These are phyloP conservation scores for Grosmannia serpens DNA, from an alignment of 2,329 filamentous ascomycete species.

Conservation along the genomic window DNA sequence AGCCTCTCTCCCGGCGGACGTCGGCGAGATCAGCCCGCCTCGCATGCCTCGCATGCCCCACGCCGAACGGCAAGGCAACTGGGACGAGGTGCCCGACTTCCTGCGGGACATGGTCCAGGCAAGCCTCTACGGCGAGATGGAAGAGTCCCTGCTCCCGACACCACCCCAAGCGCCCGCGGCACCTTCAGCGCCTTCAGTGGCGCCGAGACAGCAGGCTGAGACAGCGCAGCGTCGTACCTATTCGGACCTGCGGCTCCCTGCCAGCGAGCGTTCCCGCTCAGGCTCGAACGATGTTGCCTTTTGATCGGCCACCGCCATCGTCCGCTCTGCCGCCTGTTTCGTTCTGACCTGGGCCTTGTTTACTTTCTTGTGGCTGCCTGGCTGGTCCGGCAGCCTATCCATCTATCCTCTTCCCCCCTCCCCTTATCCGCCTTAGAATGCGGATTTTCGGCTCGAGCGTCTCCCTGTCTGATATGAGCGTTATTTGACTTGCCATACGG, in stretches of 20 bases:
- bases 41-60: neutral
- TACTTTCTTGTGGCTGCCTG: neutral
- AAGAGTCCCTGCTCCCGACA: neutral
- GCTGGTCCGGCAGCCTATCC: neutral
- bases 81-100: neutral
- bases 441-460: neutral
- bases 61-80: neutral
- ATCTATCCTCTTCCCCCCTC: neutral
- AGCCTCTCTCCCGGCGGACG: neutral
- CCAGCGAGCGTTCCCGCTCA: conserved; percentile 16
- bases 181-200: neutral
- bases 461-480: too few relatives aligned
- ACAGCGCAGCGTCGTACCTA: conserved; percentile 13
- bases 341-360: neutral
- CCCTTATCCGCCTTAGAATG: neutral
- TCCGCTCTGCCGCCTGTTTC: neutral
- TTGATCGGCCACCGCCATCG: neutral
- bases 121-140: neutral
- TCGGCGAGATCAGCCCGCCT: neutral
- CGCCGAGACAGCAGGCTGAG: conserved; percentile 1
- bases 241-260: conserved; percentile 29
- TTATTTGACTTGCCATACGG: too few relatives aligned
- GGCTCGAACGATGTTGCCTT: neutral
- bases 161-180: neutral
- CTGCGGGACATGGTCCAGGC: neutral